Evolutionary conservation across 2,329 filamentous ascomycete genomes (phyloP).

Genomic region (Tolypocladium inflatum): DNA sequence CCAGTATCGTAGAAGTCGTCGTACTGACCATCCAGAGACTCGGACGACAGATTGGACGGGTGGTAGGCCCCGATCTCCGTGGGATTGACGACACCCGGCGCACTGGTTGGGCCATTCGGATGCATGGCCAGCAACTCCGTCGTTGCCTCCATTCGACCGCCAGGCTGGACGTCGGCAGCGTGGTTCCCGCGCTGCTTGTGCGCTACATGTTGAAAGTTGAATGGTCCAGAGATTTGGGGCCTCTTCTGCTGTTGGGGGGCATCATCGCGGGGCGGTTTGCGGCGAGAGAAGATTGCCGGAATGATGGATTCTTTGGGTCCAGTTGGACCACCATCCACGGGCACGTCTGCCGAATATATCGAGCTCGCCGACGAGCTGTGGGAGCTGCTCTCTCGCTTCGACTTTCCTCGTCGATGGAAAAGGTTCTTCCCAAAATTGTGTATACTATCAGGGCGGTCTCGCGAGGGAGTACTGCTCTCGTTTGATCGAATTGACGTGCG

Average conservation of each 20-base stretch:
- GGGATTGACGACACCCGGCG: background rate
- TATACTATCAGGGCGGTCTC: slow-evolving; percentile 48
- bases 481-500: slow-evolving; percentile 48
- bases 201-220: slow-evolving; percentile 58
- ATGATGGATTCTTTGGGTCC: slow-evolving; percentile 35
- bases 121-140: background rate
- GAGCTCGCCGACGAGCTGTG: slow-evolving; percentile 38
- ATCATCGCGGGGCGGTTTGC: slow-evolving; percentile 30
- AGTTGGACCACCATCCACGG: slow-evolving; percentile 21
- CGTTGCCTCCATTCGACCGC: background rate
- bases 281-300: slow-evolving; percentile 41
- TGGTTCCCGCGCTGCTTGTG: slow-evolving; percentile 44
- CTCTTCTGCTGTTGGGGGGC: slow-evolving; percentile 27
- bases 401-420: slow-evolving; percentile 42
- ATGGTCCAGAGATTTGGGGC: slow-evolving; percentile 51
- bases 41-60: slow-evolving; percentile 11
- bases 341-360: slow-evolving; percentile 34
- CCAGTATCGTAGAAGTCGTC: background rate
- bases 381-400: slow-evolving; percentile 42
- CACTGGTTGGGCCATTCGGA: background rate
- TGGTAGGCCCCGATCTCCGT: background rate
- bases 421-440: slow-evolving; percentile 51
- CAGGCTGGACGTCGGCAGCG: slow-evolving; percentile 19
- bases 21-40: slow-evolving; percentile 17
- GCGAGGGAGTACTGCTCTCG: slow-evolving; percentile 39